Evolutionary conservation across 2,329 filamentous ascomycete genomes (phyloP).

Genomic region (Arthrobotrys pseudoclavata): DNA sequence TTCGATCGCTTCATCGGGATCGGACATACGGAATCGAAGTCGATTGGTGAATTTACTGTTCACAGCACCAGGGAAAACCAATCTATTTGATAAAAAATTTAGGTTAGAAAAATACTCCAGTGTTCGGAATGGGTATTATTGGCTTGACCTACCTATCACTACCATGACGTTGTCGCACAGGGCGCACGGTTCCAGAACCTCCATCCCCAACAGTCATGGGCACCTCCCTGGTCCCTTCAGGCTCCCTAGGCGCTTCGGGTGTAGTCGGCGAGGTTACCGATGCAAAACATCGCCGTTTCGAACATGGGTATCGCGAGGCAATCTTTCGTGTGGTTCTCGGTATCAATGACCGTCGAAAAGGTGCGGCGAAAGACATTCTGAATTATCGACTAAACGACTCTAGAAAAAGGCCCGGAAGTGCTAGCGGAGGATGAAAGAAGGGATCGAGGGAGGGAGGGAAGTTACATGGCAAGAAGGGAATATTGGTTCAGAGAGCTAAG

Average conservation of each 20-base stretch:
- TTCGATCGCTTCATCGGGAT: slow-evolving; percentile 80
- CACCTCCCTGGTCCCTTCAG: slow-evolving; percentile 55
- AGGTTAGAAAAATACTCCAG: slow-evolving; percentile 1
- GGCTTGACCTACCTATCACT: slow-evolving; percentile 41
- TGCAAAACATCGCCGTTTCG: slow-evolving; percentile 48
- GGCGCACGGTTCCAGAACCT: slow-evolving; percentile 50
- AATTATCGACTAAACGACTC: not conserved
- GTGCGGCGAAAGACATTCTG: slow-evolving; percentile 52
- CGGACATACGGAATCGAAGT: slow-evolving; percentile 82
- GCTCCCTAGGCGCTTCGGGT: slow-evolving; percentile 47
- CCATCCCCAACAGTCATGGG: slow-evolving; percentile 59
- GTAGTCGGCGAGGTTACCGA: slow-evolving; percentile 18
- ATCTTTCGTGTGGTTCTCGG: slow-evolving; percentile 42
- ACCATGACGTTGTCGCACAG: slow-evolving; percentile 52
- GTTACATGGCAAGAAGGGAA: slow-evolving; percentile 44
- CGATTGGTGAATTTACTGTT: slow-evolving; percentile 90
- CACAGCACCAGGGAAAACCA: slow-evolving; percentile 86
- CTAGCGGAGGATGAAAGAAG: not conserved
- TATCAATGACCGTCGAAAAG: slow-evolving; percentile 55
- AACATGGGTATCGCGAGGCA: slow-evolving; percentile 47
- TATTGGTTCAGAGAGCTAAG: slow-evolving; percentile 50
- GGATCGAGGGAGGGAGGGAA: slow-evolving; percentile 4
- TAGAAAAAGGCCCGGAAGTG: not conserved
- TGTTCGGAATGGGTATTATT: not conserved
- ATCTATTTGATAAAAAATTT: slow-evolving; percentile 20